These are phyloP conservation scores for Davidsoniella eucalypti DNA, from an alignment of 2,329 filamentous ascomycete species.

Conservation along the genomic window DNA sequence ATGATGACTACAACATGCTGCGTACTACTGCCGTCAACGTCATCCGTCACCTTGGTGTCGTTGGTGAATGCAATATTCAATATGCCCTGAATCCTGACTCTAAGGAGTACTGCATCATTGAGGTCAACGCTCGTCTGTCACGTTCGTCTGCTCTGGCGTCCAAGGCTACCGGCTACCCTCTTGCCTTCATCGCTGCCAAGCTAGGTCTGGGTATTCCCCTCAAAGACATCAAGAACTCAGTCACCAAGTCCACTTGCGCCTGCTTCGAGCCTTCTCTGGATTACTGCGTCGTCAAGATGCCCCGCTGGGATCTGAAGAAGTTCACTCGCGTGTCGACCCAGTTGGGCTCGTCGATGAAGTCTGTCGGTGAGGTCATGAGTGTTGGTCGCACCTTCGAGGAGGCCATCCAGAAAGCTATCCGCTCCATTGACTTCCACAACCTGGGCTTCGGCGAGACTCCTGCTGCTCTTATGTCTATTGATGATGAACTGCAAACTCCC, in stretches of 20 bases:
- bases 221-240: constrained; percentile 91
- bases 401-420: constrained; percentile 95
- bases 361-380: constrained; percentile 97
- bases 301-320: constrained; percentile 97
- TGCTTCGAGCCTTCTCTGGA: constrained; percentile 98
- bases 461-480: constrained; percentile 85
- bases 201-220: constrained; percentile 85
- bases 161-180: constrained; percentile 89
- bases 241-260: constrained; percentile 88
- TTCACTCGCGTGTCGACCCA: constrained; percentile 93
- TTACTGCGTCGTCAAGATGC: constrained; percentile 98
- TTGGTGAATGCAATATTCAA: constrained; percentile 98
- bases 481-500: constrained; percentile 89
- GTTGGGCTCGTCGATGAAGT: constrained; percentile 98
- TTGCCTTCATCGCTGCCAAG: constrained; percentile 95
- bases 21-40: constrained; percentile 93
- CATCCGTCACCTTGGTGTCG: constrained; percentile 89
- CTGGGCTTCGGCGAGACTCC: constrained; percentile 78
- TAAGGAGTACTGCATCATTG: constrained; percentile 95
- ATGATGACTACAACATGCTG: constrained; percentile 98
- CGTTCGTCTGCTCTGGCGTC: constrained; percentile 90
- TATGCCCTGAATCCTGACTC: constrained; percentile 94
- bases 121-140: constrained; percentile 93
- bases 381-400: constrained; percentile 95
- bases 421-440: constrained; percentile 88